Evolutionary conservation across 139 green algal species (phyloP).

Genomic region (Edaphochlamys debaryana): DNA sequence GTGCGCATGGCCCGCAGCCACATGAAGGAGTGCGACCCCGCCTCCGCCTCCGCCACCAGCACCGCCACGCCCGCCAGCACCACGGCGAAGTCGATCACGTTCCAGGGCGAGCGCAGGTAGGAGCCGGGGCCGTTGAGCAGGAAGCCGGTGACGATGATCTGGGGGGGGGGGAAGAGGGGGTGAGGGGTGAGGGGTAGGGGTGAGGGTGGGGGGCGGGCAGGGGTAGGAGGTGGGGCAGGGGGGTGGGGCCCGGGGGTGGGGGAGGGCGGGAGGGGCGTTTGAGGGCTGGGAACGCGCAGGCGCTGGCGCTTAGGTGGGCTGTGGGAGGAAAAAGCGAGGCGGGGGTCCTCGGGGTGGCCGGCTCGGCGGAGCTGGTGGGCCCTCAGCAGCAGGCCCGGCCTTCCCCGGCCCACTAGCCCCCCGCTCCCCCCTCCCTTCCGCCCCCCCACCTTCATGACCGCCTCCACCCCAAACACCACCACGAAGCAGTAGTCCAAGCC

Average conservation of each 20-base stretch:
- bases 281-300: not conserved
- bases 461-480: slow-evolving; percentile 68
- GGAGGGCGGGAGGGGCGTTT: too few species aligned
- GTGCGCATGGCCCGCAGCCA: slow-evolving; percentile 70
- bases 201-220: too few species aligned
- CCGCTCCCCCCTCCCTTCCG: too few species aligned
- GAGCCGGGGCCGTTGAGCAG: slow-evolving; percentile 53
- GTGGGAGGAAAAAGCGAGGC: too few species aligned
- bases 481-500: slow-evolving; percentile 63
- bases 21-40: not conserved
- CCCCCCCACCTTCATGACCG: slow-evolving; percentile 59
- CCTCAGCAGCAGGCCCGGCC: too few species aligned
- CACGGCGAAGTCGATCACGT: slow-evolving; percentile 53
- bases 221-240: too few species aligned
- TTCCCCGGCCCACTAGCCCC: not conserved
- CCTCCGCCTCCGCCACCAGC: slow-evolving; percentile 19
- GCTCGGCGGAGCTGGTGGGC: too few species aligned
- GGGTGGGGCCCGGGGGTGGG: too few species aligned
- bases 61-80: slow-evolving; percentile 35
- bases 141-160: slow-evolving; percentile 73
- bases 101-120: slow-evolving; percentile 78
- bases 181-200: too few species aligned
- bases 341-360: too few species aligned
- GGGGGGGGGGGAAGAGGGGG: slow-evolving; percentile 37
- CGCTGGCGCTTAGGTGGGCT: too few species aligned